phyloP scores from a whole-genome alignment of 116 monocot species.

The Dioscorea cayenensis region DNA sequence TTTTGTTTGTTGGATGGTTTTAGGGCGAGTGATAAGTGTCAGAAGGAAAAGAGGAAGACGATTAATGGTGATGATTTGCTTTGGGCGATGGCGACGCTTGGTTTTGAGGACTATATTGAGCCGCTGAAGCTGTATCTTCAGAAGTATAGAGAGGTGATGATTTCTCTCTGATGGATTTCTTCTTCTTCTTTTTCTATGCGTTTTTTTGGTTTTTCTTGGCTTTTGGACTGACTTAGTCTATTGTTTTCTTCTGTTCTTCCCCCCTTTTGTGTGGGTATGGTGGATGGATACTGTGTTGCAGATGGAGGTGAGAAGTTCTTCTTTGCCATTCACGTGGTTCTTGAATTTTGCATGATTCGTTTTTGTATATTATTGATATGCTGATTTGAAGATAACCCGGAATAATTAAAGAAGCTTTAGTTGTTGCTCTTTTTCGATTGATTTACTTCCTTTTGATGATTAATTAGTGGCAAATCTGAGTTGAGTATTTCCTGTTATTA shows the following conservation, averaged over 20 bases:
- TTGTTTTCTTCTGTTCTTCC: not conserved
- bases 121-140: slow-evolving; percentile 60
- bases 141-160: slow-evolving; percentile 65
- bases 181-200: not conserved
- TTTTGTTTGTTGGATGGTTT: not conserved
- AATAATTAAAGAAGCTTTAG: no score
- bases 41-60: slow-evolving; percentile 72
- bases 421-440: no score
- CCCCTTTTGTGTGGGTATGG: not conserved
- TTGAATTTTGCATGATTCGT: not conserved
- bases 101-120: slow-evolving; percentile 80
- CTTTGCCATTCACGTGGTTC: not conserved
- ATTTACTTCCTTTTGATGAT: no score
- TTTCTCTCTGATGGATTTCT: not conserved
- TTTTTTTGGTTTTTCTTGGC: not conserved
- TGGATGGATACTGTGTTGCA: not conserved
- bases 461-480: no score
- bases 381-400: not conserved
- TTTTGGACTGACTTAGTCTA: not conserved
- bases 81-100: slow-evolving; percentile 69
- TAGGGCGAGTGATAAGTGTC: slow-evolving; percentile 80
- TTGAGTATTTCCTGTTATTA: no score
- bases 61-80: slow-evolving; percentile 75
- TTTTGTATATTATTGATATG: not conserved
- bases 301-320: slow-evolving; percentile 3